Conservation (phyloP, 208 protist genomes). For the Acanthamoeba lenticulata region DNA sequence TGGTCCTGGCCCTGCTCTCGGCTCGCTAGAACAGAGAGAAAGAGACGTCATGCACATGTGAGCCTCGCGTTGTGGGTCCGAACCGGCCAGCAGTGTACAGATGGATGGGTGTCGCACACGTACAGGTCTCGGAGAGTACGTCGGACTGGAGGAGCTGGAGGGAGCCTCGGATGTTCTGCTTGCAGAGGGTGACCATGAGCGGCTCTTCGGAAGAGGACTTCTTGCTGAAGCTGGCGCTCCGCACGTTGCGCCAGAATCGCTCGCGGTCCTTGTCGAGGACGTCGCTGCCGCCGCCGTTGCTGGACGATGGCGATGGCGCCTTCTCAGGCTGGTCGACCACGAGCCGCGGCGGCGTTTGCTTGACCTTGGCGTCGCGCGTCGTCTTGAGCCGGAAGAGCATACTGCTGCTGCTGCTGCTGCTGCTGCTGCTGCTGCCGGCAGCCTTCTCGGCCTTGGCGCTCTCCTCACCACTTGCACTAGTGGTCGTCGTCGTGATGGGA, state of each 20-base stretch:
- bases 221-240: background rate
- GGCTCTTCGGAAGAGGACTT: background rate
- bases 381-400: too few relatives aligned
- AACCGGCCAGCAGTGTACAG: too few relatives aligned
- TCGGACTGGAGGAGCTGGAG: constrained; percentile 2
- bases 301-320: background rate
- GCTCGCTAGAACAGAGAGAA: too few relatives aligned
- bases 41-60: too few relatives aligned
- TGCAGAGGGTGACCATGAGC: constrained; percentile 21
- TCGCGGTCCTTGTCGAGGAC: background rate
- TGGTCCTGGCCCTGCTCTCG: background rate
- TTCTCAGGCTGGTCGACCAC: too few relatives aligned
- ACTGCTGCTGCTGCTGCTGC: too few relatives aligned
- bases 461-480: too few relatives aligned
- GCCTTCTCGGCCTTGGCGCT: too few relatives aligned
- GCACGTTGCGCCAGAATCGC: constrained; percentile 27
- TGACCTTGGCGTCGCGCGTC: background rate
- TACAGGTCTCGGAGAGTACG: background rate
- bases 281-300: background rate
- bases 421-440: too few relatives aligned
- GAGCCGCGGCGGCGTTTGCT: background rate
- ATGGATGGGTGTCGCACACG: background rate
- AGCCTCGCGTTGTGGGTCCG: too few relatives aligned
- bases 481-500: too few relatives aligned
- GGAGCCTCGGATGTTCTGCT: constrained; percentile 28